Base-by-base conservation (phyloP, 2,329 filamentous ascomycete species). In the Talaromyces amestolkiae region DNA sequence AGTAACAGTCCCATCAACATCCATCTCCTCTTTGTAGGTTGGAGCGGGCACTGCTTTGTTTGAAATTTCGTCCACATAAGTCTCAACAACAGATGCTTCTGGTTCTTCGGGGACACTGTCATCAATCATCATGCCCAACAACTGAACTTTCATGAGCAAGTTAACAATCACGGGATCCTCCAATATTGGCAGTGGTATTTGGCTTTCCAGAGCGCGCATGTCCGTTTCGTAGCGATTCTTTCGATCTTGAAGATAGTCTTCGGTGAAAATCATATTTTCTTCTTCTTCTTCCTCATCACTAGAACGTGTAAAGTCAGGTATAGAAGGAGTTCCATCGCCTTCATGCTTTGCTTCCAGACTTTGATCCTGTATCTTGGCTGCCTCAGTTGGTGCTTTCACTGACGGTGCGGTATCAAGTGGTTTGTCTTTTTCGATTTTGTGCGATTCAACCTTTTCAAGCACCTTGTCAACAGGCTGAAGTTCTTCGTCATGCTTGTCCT, bases 231-330 rank as follows among this genome's bases (percentile, higher is more conserved):
- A 82, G 9, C 76, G 76, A 45, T 73, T 73, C 67, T 81, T 81
- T 17, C 79, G 76, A 68, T 80, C 77, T 31, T 79, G 78, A 45
- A 81, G 74, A 66, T 83, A 81, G 53, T 82, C 80, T 58, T 83
- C 79, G 11, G 79, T 81, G 49, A 83, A 79, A 39, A 80, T 74
- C 49, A 77, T 77, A 63, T 81, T 80, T 66, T 82, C 80, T 60
- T 81, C 79, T 54, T 82, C 80, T 61, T 81, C 79, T 58, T 82
- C 80, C 66, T 82, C 80, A n/a, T 81, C 78, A 54, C 75, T 77
- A 22, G 74, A 72, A 47, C 71, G 72, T 7, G 67, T 71, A 60
- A 78, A 77, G 39, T 75, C 74, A 2, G 77, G 75, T 51, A 74
- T 41, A 22, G 58, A 19, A 5, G 63, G 39, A 7, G 31, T 45